A percentile compares a stretch with the other conserved stretches of the same genome.
These are phyloP conservation scores for Fusarium robinianum DNA, from an alignment of 2,329 filamentous ascomycete genomes.

Conservation along the genomic window DNA sequence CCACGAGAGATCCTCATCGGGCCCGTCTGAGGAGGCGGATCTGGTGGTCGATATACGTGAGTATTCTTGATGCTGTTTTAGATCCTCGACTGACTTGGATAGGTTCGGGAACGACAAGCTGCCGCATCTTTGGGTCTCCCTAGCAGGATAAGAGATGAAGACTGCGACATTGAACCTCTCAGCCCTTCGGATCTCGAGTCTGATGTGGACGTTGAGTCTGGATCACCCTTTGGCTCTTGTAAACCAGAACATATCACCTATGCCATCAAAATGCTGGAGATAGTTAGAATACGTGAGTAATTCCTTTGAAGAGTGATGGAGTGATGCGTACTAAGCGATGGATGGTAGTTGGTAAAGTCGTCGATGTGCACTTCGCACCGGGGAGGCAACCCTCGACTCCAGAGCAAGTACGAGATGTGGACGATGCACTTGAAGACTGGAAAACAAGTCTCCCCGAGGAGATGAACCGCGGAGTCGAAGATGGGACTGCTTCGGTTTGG, in stretches of 20 bases:
- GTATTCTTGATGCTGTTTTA: constrained; percentile 15
- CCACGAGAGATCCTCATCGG: constrained; percentile 34
- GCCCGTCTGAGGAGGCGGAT: constrained; percentile 50
- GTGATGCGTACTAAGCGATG: not conserved
- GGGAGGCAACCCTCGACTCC: constrained; percentile 38
- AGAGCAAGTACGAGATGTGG: constrained; percentile 37
- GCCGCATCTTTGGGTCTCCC: constrained; percentile 44
- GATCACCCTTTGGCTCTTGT: constrained; percentile 38
- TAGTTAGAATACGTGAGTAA: constrained; percentile 41
- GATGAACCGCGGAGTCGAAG: constrained; percentile 39
- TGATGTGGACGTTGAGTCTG: constrained; percentile 29
- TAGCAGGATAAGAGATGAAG: constrained; percentile 45
- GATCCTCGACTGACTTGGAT: not conserved
- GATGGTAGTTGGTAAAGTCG: constrained; percentile 40
- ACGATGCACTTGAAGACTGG: constrained; percentile 41
- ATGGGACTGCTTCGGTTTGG: constrained; percentile 43
- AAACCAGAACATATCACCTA: constrained; percentile 43
- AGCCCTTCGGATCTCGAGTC: constrained; percentile 39
- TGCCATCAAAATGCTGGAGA: constrained; percentile 46
- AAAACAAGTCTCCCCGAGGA: constrained; percentile 40
- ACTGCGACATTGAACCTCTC: constrained; percentile 46
- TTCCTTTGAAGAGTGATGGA: not conserved
- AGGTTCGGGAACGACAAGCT: constrained; percentile 46
- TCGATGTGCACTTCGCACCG: constrained; percentile 44
- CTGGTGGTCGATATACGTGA: constrained; percentile 60